These are phyloP conservation scores for Epichloe bromicola DNA, from an alignment of 2,329 filamentous ascomycete species.

Conservation along the genomic window DNA sequence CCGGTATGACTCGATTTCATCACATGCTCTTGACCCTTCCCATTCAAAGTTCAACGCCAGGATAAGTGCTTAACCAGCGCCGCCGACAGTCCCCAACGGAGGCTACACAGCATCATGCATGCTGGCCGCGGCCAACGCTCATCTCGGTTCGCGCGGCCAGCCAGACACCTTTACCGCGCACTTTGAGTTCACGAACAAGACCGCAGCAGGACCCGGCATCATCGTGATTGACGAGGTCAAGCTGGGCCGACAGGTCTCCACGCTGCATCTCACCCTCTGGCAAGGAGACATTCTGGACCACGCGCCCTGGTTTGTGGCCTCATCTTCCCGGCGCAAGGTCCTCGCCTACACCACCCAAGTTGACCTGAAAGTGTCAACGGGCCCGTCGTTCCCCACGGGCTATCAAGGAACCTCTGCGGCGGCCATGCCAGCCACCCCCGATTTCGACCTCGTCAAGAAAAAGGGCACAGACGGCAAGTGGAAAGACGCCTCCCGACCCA, in stretches of 20 bases:
- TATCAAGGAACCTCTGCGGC: conserved; percentile 11
- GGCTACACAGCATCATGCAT: conserved; percentile 26
- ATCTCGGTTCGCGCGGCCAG: conserved; percentile 17
- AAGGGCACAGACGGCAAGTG: conserved; percentile 9
- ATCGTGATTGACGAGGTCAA: conserved; percentile 12
- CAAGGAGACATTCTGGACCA: conserved; percentile 17
- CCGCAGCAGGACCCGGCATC: conserved; percentile 18
- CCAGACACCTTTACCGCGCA: conserved; percentile 21
- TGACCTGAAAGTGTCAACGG: conserved; percentile 15
- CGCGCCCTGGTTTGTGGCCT: conserved; percentile 18
- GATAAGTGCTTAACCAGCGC: background rate
- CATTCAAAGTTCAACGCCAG: too few relatives aligned
- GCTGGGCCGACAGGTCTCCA: conserved; percentile 1
- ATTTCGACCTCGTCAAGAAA: conserved; percentile 8
- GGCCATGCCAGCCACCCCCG: conserved; percentile 7
- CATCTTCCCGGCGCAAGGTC: conserved; percentile 16
- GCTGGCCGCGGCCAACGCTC: conserved; percentile 16
- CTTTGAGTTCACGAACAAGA: conserved; percentile 23
- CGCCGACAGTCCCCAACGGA: conserved; percentile 23
- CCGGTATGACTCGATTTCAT: conserved; percentile 8
- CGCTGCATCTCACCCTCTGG: conserved; percentile 17
- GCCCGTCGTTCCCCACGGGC: conserved; percentile 16
- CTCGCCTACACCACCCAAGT: conserved; percentile 21
- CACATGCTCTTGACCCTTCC: background rate
- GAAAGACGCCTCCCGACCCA: conserved; percentile 6